Evolutionary conservation across 2,329 filamentous ascomycete species (phyloP).

Genomic region (Pseudohalonectria lignicola): DNA sequence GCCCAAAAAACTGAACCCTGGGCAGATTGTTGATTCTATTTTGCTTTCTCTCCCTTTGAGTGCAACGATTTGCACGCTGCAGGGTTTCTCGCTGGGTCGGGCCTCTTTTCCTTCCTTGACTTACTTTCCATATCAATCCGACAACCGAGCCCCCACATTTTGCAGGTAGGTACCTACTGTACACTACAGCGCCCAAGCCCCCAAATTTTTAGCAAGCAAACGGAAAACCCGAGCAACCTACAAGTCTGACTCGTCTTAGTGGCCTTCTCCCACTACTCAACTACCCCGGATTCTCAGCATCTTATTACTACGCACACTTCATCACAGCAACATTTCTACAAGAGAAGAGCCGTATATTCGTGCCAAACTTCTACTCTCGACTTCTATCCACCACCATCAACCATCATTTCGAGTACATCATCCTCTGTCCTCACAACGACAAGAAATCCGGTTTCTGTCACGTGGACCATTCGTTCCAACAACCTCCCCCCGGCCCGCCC

Average conservation of each 20-base stretch:
- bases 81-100: neutral
- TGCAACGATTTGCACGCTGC: neutral
- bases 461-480: neutral
- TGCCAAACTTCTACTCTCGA: neutral
- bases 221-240: too few relatives aligned
- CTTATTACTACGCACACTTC: neutral
- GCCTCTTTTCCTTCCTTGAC: neutral
- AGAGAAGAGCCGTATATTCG: neutral
- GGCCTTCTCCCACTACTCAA: neutral
- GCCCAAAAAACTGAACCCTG: neutral
- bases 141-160: neutral
- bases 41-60: neutral
- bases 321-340: neutral
- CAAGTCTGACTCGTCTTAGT: conserved; percentile 1
- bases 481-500: neutral
- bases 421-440: neutral
- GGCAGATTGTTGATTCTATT: neutral
- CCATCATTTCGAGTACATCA: neutral
- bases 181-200: too few relatives aligned
- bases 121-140: neutral
- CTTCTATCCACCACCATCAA: neutral
- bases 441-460: too few relatives aligned
- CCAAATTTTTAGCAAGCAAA: too few relatives aligned
- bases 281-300: neutral
- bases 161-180: too few relatives aligned